Evolutionary conservation across 1,284 basidiomycete genomes (phyloP).

Genomic region (Laetiporus sulphureus): DNA sequence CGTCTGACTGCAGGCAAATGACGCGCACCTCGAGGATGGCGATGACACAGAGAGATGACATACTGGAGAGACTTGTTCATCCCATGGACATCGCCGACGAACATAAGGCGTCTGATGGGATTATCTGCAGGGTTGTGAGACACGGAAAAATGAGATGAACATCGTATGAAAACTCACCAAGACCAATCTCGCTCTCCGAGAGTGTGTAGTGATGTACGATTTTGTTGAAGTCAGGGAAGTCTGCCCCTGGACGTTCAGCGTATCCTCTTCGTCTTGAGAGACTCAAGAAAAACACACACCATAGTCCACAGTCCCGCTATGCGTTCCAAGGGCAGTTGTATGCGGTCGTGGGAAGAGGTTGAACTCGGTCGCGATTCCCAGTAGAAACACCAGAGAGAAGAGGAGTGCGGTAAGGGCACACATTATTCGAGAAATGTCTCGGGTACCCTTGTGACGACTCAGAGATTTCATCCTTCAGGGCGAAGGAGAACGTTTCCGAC

Average conservation of each 20-base stretch:
- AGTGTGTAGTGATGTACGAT: slow-evolving; percentile 39
- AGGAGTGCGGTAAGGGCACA: slow-evolving; percentile 1
- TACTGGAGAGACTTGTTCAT: slow-evolving; percentile 65
- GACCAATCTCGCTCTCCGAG: slow-evolving; percentile 40
- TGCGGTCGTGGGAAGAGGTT: slow-evolving; percentile 1
- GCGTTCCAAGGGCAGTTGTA: not conserved
- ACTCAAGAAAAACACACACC: slow-evolving; percentile 10
- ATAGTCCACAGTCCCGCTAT: slow-evolving; percentile 9
- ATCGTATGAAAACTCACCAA: slow-evolving; percentile 30
- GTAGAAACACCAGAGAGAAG: slow-evolving; percentile 3
- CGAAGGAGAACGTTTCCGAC: not conserved
- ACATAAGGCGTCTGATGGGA: slow-evolving; percentile 50
- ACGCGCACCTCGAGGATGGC: not conserved
- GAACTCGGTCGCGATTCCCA: slow-evolving; percentile 5
- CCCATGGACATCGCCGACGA: slow-evolving; percentile 85
- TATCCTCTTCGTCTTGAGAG: too few relatives aligned
- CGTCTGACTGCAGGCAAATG: not conserved
- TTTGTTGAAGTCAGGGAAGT: slow-evolving; percentile 50
- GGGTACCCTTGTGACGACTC: not conserved
- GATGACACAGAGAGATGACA: slow-evolving; percentile 19
- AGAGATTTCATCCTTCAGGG: not conserved
- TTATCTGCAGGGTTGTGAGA: slow-evolving; percentile 32
- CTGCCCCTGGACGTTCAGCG: too few relatives aligned
- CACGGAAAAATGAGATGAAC: not conserved
- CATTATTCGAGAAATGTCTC: not conserved